Conservation (phyloP, 257 asterid species). For the Plantago ovata region DNA sequence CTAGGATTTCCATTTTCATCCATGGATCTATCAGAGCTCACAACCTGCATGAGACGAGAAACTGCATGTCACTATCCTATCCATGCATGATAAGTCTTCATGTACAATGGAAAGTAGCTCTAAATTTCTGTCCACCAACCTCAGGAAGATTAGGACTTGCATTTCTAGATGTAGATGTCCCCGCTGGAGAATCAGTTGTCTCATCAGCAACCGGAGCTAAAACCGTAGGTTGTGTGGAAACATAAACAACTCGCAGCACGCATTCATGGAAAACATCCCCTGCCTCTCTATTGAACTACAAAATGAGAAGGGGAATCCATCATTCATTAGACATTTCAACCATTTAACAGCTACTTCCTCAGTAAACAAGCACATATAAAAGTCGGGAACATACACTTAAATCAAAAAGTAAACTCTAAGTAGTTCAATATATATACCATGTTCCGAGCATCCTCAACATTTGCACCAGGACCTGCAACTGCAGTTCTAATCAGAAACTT, state of each 20-base stretch:
- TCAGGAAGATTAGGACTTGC: slow-evolving; percentile 34
- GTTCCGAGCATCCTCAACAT: slow-evolving; percentile 34
- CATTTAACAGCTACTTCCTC: neutral
- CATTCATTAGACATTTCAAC: slow-evolving; percentile 4
- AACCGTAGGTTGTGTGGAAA: neutral
- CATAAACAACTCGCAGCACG: slow-evolving; percentile 38
- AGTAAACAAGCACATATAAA: neutral
- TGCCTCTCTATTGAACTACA: slow-evolving; percentile 44
- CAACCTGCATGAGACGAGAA: no score
- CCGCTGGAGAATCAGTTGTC: slow-evolving; percentile 19
- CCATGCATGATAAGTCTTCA: no score
- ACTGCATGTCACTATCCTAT: no score
- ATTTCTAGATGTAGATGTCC: slow-evolving; percentile 22
- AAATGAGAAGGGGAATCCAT: slow-evolving; percentile 12
- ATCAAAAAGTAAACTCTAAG: neutral
- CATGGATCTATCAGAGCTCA: no score
- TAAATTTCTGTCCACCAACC: slow-evolving; percentile 27
- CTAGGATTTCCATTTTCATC: no score
- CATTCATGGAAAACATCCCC: slow-evolving; percentile 31
- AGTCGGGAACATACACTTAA: neutral
- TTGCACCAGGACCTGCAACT: slow-evolving; percentile 33
- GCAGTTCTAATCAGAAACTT: slow-evolving; percentile 64
- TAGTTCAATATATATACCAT: slow-evolving; percentile 23
- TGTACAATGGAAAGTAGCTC: no score
- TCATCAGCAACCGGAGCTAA: slow-evolving; percentile 3